Evolutionary conservation across 768 basidiomycete species (phyloP), one percentile per base, ranked within the genome.

Genomic region (Melanogaster broomeanus): DNA sequence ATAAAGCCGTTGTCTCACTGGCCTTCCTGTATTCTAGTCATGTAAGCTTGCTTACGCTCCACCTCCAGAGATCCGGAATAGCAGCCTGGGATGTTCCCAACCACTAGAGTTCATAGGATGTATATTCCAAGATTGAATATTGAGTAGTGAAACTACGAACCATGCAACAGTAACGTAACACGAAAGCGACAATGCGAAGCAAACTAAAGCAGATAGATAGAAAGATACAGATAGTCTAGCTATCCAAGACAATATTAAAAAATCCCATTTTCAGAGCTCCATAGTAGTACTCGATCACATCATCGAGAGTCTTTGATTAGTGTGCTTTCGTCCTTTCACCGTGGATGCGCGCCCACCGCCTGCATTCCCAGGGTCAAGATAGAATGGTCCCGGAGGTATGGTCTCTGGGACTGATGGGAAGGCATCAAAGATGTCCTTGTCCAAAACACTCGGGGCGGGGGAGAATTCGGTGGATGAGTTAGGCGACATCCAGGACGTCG

Each of bases 321-420:
- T 45, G 34, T 66, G 57, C 43, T 66, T 66, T 46, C 69, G 61
- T 41, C 59, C 56, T 4, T 64, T 62, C 52, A 64, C 56, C 13
- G 68, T 67, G 38, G 62, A 57, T 15, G 61, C 42, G 19, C 53
- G 66, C 34, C 55, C 64, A 41, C 46, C 46, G 15, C 25, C 31
- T 11, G 42, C 33, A 38, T 50, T 47, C 8, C 57, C 58, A 15
- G 42, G 49, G 18, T 60, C 64, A 2, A 58, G 46, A 22, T 51
- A 51, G 37, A 52, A 63, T 27, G 51, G 59, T 27, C 65, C 67
- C 28, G 70, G 60, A 2, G 80, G 78, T 6, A 75, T 65, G 16
- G 72, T 73, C 42, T 77, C 72, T 2, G 88, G 87, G 6, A 89
- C 87, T 30, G 79, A 79, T 21, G 88, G 88, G 67, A 90, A 89